Evolutionary conservation across 495 filamentous ascomycete species (phyloP), one percentile per base, ranked within the genome.

Genomic region (Xylaria grammica): DNA sequence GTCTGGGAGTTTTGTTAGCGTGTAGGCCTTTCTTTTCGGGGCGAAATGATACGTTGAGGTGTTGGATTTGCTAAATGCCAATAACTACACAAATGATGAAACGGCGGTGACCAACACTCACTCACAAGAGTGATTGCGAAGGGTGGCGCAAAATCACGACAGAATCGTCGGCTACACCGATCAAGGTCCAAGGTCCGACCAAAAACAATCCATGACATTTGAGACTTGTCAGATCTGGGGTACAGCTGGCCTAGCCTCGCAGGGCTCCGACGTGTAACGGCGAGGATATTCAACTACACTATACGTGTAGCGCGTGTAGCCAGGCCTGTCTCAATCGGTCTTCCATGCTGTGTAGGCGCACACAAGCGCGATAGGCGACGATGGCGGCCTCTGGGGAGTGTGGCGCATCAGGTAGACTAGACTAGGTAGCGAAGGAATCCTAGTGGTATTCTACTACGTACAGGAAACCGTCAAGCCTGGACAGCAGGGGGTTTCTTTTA

Each of bases 351-450:
- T 13, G 38, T 58, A 45, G 56, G 56, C 56, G 40, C 26, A 48
- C 27, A 22, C 42, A 59, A 48, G 56, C 56, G 56, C 56, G 54
- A 59, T 59, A 59, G 56, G 42, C 56, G 56, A 45, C 26, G 38
- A 58, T 45, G 36, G 56, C 56, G 56, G 56, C 56, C 56, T 59
- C 56, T 22, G 5, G 42, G 42, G 54, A 42, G 3, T 6, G 40
- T 11, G 17, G 40, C 40, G 40, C 13, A 36, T 36, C 11, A 15
- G 40, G 17, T 15, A 58, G 26, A 4, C 40, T 11, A 44, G 46
- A 26, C 7, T 49, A 22, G 24, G 56, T 59, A 48, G 27, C 19
- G 19, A 6, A 8, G 40, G 8, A 24, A 29, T 59, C 32, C 32
- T 11, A 11, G 4, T 11, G 4, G 32, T 36, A 36, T 36, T 36